These are phyloP conservation scores for Irpex sp. DNA, from an alignment of 1,284 basidiomycete genomes.

Conservation along the genomic window DNA sequence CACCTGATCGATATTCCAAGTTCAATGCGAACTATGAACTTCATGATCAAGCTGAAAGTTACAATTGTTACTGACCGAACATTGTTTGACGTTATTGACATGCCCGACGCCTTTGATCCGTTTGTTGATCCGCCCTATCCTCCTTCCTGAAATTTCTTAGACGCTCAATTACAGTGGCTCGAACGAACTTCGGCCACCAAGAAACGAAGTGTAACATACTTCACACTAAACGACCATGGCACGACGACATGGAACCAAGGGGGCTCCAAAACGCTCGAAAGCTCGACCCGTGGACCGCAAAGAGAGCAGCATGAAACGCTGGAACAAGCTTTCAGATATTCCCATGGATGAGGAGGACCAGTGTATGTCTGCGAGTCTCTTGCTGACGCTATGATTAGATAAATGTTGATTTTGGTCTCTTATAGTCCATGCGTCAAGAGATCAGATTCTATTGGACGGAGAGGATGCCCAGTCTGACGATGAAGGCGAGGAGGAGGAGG, in stretches of 20 bases:
- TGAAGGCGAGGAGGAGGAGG: conserved; percentile 57
- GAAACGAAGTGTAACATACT: background rate
- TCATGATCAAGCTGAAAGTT: background rate
- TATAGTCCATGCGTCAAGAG: conserved; percentile 10
- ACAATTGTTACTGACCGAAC: background rate
- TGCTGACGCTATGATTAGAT: background rate
- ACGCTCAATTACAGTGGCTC: background rate
- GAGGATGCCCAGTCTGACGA: conserved; percentile 28
- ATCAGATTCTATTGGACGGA: conserved; percentile 9
- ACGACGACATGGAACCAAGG: conserved; percentile 26
- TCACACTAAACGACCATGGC: conserved; percentile 19
- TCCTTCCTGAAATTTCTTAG: conserved; percentile 1
- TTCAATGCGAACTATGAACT: background rate
- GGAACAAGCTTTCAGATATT: conserved; percentile 61
- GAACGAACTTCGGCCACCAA: background rate
- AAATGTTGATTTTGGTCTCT: background rate
- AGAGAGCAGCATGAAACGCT: conserved; percentile 50
- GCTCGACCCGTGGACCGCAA: conserved; percentile 44
- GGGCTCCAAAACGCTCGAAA: conserved; percentile 23
- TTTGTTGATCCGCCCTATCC: background rate
- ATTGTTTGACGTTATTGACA: background rate
- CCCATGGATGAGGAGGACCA: conserved; percentile 72
- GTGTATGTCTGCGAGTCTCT: conserved; percentile 40
- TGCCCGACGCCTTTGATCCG: background rate
- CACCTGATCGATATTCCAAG: too few species aligned